Base-by-base conservation (phyloP, 2,329 filamentous ascomycete species). In the Zymoseptoria pseudotritici region DNA sequence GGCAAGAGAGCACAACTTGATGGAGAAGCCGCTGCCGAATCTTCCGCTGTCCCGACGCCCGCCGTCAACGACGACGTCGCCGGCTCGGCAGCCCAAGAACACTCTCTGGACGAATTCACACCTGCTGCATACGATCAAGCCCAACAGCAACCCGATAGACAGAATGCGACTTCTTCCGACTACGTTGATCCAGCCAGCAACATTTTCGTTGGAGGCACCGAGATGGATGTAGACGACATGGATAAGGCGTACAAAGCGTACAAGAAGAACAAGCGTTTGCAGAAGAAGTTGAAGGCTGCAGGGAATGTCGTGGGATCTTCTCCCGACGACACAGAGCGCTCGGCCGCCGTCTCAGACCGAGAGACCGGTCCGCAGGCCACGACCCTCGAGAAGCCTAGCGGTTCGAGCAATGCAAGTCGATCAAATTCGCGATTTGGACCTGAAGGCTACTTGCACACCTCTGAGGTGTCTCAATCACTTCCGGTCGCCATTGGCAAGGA, bases 1-100 rank as follows among this genome's bases (percentile, higher is more conserved):
- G 69, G 71, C 8, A 80, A 79, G 69, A 78, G 79, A 68, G 24
- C 61, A 9, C 46, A 55, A 20, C 36, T 50, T 9, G 53, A 57
- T 8, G 42, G 53, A 50, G 55, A 46, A 55, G 71, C 71, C 17
- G 55, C 59, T 24, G 63, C 62, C 9, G 22, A 54, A 29, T 21
- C 29, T 17, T 10, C 53, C 20, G n/a, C 1, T 36, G 19, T 11
- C 19, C 21, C 31, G 17, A 31, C 22, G 26, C 52, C 10, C 54
- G 29, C 22, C 20, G 17, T 21, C 4, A 26, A 55, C 4, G 54
- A 55, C 29, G 22, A 26, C 2, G 2, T 2, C 5, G 13, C 4
- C 22, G 8, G 13, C 8, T 13, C 19, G 3, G 52, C 13, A 3
- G 20, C 17, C 10, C 3, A 24, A 3, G 52, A 22, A 24, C 22